Conservation (phyloP, 192 early-diverging fungal genomes). For the Dispira simplex region DNA sequence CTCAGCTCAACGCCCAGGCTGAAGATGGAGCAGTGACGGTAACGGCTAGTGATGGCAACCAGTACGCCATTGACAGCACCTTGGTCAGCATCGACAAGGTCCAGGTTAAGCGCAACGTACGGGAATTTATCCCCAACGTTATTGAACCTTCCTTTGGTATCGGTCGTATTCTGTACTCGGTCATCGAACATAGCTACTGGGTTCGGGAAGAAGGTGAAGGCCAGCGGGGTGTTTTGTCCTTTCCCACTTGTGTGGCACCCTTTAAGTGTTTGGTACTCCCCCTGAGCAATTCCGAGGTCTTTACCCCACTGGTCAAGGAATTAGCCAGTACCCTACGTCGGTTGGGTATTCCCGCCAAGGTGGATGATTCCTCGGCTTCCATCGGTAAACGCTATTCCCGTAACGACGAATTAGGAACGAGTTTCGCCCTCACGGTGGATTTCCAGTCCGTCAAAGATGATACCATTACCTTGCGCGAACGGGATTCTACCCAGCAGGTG, state of each 20-base stretch:
- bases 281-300: constrained; percentile 63
- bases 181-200: constrained; percentile 92
- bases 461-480: constrained; percentile 91
- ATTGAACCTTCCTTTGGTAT: constrained; percentile 99
- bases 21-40: background rate
- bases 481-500: constrained; percentile 93
- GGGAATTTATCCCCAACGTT: constrained; percentile 95
- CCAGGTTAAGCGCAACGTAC: constrained; percentile 39
- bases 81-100: constrained; percentile 25
- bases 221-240: constrained; percentile 75
- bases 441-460: constrained; percentile 91
- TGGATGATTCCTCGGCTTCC: constrained; percentile 75
- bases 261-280: constrained; percentile 89
- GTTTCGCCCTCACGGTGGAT: constrained; percentile 95
- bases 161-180: constrained; percentile 90
- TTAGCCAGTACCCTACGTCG: constrained; percentile 54
- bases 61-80: background rate
- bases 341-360: constrained; percentile 58
- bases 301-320: constrained; percentile 47
- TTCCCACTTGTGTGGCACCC: constrained; percentile 84
- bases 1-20: constrained; percentile 1
- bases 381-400: constrained; percentile 95
- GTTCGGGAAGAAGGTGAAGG: constrained; percentile 72
- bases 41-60: constrained; percentile 2
- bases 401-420: constrained; percentile 96